Conservation (phyloP, 2,329 filamentous ascomycete species). For the Mycosphaerella sp. region DNA sequence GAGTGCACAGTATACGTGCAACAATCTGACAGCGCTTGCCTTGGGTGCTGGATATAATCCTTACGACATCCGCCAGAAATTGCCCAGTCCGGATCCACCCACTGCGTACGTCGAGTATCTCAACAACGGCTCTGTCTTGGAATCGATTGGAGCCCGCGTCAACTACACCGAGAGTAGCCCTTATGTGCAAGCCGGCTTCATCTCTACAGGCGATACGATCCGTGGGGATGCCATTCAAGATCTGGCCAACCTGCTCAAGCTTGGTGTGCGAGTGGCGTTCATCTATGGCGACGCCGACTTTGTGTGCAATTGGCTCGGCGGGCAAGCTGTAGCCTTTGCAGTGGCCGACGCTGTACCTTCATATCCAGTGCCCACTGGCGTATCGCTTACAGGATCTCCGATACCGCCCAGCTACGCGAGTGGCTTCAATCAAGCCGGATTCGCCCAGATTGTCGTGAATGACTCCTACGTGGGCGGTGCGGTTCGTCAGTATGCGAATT, state of each 20-base stretch:
- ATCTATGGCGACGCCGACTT: conserved; percentile 60
- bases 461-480: conserved; percentile 61
- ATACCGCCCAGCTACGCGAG: conserved; percentile 39
- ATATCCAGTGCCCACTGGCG: conserved; percentile 13
- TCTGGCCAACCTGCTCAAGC: conserved; percentile 38
- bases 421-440: conserved; percentile 60
- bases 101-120: conserved; percentile 47
- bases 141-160: conserved; percentile 46
- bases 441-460: conserved; percentile 65
- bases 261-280: conserved; percentile 50
- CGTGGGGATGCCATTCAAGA: conserved; percentile 37
- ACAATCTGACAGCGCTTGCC: conserved; percentile 21
- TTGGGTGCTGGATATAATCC: conserved; percentile 22
- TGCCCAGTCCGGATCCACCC: conserved; percentile 51
- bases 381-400: conserved; percentile 7
- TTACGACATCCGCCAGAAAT: conserved; percentile 49
- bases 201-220: conserved; percentile 41
- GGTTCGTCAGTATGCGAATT: conserved; percentile 69
- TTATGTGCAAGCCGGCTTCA: conserved; percentile 40
- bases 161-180: conserved; percentile 43
- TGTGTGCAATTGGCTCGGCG: conserved; percentile 58
- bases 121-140: conserved; percentile 42
- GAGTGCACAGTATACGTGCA: conserved; percentile 19
- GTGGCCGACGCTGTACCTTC: conserved; percentile 21
- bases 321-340: conserved; percentile 19